These are phyloP conservation scores for Claviceps fusiformis DNA, from an alignment of 2,329 filamentous ascomycete species.

Conservation along the genomic window DNA sequence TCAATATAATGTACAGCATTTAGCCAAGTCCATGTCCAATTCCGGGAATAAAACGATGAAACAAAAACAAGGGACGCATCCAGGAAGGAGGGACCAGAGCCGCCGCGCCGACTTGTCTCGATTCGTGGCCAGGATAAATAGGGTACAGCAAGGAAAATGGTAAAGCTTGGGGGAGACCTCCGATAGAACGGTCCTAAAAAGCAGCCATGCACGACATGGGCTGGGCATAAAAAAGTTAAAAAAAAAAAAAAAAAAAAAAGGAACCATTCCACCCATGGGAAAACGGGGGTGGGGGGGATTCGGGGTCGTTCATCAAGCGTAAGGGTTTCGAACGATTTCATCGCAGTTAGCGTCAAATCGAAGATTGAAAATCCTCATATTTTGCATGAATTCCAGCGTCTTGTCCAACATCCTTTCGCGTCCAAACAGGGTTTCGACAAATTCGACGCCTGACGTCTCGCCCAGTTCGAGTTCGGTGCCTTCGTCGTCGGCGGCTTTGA, in stretches of 20 bases:
- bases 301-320: slow-evolving; percentile 25
- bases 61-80: background rate
- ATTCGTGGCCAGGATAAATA: background rate
- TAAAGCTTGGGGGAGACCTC: background rate
- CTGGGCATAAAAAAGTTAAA: too few species aligned
- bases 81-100: background rate
- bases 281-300: too few species aligned
- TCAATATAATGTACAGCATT: slow-evolving; percentile 5
- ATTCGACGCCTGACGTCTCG: slow-evolving; percentile 85
- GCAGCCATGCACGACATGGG: background rate
- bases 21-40: slow-evolving; percentile 1
- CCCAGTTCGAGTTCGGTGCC: slow-evolving; percentile 58
- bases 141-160: too few species aligned
- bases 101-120: background rate
- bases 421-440: slow-evolving; percentile 91
- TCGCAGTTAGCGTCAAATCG: slow-evolving; percentile 95
- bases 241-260: too few species aligned
- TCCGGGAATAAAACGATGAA: background rate
- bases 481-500: slow-evolving; percentile 68
- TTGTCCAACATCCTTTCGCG: slow-evolving; percentile 77
- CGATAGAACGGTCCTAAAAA: background rate
- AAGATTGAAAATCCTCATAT: slow-evolving; percentile 76
- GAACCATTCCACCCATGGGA: background rate
- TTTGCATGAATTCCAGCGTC: slow-evolving; percentile 87
- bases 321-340: slow-evolving; percentile 59